phyloP scores from a whole-genome alignment of 345 rosid genomes.

The Kandelia obovata region DNA sequence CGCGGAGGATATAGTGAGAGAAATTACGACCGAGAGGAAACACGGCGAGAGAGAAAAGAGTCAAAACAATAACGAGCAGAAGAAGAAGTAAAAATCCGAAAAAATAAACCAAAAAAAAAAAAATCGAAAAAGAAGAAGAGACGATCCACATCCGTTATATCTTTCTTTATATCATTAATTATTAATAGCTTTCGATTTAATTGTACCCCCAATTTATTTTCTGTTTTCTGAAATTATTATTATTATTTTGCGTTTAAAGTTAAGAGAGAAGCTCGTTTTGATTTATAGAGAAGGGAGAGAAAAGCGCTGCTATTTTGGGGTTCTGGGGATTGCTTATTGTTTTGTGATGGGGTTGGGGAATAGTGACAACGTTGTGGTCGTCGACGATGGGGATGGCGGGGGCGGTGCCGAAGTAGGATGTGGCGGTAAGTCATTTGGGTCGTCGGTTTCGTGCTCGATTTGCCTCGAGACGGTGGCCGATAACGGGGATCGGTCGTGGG shows the following conservation, averaged over 20 bases:
- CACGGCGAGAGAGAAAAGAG: neutral
- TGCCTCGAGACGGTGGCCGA: conserved; percentile 77
- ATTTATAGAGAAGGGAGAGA: too few species aligned
- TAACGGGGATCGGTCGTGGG: conserved; percentile 90
- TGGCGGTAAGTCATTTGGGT: conserved; percentile 48
- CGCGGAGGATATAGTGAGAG: neutral
- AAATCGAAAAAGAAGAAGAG: too few species aligned
- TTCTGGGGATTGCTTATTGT: neutral
- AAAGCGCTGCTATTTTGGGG: too few species aligned
- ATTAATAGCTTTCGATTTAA: too few species aligned
- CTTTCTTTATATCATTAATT: too few species aligned
- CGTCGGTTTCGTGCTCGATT: conserved; percentile 85
- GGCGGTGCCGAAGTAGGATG: conserved; percentile 33
- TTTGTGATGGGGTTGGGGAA: conserved; percentile 70
- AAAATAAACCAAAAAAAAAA: neutral
- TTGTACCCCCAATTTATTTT: too few species aligned
- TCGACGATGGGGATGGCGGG: conserved; percentile 49
- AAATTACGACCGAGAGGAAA: conserved; percentile 15
- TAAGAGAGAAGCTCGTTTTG: too few species aligned
- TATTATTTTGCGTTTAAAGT: too few species aligned
- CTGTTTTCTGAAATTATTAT: too few species aligned
- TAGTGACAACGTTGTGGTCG: conserved; percentile 43
- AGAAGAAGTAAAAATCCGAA: neutral
- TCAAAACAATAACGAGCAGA: conserved; percentile 5
- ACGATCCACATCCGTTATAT: too few species aligned